Evolutionary conservation across 805 yeast genomes (phyloP), one percentile per base, ranked within the genome.

Genomic region (Candida corydali): DNA sequence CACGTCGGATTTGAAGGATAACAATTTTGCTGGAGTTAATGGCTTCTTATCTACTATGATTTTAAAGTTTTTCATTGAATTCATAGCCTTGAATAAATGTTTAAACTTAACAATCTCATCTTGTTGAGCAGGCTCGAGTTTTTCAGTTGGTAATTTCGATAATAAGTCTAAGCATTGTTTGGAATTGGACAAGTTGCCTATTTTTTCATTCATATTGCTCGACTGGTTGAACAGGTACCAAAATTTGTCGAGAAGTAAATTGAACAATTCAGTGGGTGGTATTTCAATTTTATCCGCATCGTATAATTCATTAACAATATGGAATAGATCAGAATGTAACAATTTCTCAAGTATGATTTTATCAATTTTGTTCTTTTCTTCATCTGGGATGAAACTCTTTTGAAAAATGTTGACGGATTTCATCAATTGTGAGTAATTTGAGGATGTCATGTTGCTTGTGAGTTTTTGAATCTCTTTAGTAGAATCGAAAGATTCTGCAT

Each of bases 1-100:
- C 3, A 26, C 26, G 16, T 27, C 25, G 7, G 6, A 6, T 4
- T 27, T 33, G 26, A 54, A 51, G 8, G 52, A 54, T 9, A 70
- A 27, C 2, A 73, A 43, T 31, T 63, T 61, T 2, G 46, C 38
- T 3, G 78, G 77, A 27, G 63, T 59, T 15, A 64, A 57, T 1
- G 68, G 61, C n/a, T 48, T 42, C 37, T 52, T 52, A 3, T 61
- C 59, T 29, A 63, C 32, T 7, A 45, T 44, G 22, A 67, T 46
- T 34, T 49, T 60, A 46, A 65, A 67, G 40, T 62, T 63, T 38
- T 64, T 64, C 37, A 66, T 45, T 22, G 52, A 52, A 14, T 49
- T 40, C 12, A 67, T 46, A 0, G 65, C 71, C 35, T 65, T 62
- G 26, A 67, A 41, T 24, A 67, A 46, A 38, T 65, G 70, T 41